Conservation (phyloP, 768 basidiomycete genomes). For the Chiua virens region DNA sequence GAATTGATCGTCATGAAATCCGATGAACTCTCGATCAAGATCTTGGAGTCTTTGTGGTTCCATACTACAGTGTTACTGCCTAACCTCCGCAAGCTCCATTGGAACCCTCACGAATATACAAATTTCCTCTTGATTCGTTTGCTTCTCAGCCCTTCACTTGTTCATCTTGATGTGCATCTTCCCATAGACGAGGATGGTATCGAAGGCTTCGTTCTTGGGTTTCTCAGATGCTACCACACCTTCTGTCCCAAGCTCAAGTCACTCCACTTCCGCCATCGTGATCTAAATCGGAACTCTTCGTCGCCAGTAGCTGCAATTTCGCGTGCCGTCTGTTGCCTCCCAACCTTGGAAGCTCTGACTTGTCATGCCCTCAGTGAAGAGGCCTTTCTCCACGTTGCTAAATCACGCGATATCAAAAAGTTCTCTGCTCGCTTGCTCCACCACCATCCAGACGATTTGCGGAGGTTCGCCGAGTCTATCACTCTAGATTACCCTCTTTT, state of each 20-base stretch:
- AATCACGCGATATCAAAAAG: neutral
- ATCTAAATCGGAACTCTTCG: no score
- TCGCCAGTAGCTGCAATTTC: neutral
- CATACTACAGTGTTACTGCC: slow-evolving; percentile 7
- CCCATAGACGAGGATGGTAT: neutral
- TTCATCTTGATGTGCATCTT: slow-evolving; percentile 4
- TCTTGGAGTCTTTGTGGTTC: slow-evolving; percentile 3
- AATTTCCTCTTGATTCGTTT: neutral
- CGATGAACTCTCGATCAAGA: neutral
- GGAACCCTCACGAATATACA: neutral
- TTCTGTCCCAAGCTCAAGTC: slow-evolving; percentile 11
- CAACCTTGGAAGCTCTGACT: neutral
- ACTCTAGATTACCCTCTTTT: neutral
- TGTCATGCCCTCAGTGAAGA: neutral
- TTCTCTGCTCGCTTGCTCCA: neutral
- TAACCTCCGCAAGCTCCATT: slow-evolving; percentile 2
- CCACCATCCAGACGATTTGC: neutral
- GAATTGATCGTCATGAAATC: neutral
- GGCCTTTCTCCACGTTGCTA: neutral
- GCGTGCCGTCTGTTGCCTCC: slow-evolving; percentile 1
- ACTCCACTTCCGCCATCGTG: neutral
- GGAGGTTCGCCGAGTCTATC: neutral
- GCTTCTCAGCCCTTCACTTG: slow-evolving; percentile 10
- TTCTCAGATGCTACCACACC: slow-evolving; percentile 6
- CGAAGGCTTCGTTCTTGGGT: neutral